Evolutionary conservation across 2,329 filamentous ascomycete species (phyloP), one percentile per base, ranked within the genome.

Genomic region (Paraconiothyrium sp.): DNA sequence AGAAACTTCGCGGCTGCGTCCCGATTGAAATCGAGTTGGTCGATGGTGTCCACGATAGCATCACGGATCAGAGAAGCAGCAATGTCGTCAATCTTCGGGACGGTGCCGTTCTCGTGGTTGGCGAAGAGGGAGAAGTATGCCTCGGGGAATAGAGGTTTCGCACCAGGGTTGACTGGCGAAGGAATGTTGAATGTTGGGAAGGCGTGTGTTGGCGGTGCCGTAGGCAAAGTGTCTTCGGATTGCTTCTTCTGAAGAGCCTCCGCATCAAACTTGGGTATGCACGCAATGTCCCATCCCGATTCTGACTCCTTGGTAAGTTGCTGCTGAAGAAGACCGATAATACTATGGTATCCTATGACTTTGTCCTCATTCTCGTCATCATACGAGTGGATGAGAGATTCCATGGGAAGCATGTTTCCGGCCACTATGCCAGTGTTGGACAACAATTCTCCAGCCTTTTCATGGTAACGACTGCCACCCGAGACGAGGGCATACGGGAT

Each of bases 341-440:
- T 80, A 77, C 91, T 97, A 72, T 89, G 86, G 27, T 88, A 86
- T 7, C 83, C 79, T 61, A 89, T 85, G 27, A 87, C 87, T 69
- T 89, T 89, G 22, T 88, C 84, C 51, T 87, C 85, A 55, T 83
- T 85, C 58, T 90, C 88, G 5, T 85, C 84, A 2, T 83, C 88
- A 76, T 94, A 97, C 1, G 94, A 93, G 69, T 97, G 92, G 54
- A 98, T 92, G 58, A 97, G 82, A 32, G 89, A 85, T 76, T 97
- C 94, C 39, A 98, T 85, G 2, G 91, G 86, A 76, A 97, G 92
- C 11, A 92, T 91, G 65, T 95, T 93, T 2, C 91, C 92, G 11
- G 94, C 93, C 70, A 98, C 96, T 67, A 98, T 93, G 59, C 95
- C 94, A 1, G 95, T 98, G 83, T 96, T 97, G 67, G 96, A 92